Evolutionary conservation across 2,329 filamentous ascomycete genomes (phyloP), one percentile per base, ranked within the genome.

Genomic region (Paecilomyces fulvus): DNA sequence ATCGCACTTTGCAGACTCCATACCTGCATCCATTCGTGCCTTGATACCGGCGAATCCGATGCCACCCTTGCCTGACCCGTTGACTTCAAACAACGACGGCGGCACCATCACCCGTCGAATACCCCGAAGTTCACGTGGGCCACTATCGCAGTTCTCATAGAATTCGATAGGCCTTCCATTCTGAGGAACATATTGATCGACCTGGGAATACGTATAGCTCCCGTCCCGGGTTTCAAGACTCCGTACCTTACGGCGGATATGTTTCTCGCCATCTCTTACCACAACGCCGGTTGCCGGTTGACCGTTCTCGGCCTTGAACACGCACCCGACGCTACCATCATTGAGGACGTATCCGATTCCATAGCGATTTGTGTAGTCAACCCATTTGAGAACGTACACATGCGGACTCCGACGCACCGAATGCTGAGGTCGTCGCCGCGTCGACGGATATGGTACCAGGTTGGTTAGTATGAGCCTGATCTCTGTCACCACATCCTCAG

Each of bases 331-430:
- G 31, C 74, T 79, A 3, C 77, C 76, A 63, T 80, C 77, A 50
- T 76, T 75, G n/a, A 80, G 61, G 7, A 79, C 75, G 59, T 80
- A 80, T 5, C 77, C 77, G 51, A 80, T 78, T 10, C 77, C 77
- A 57, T 79, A 79, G 51, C 77, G 73, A 57, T 78, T 78, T 7
- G 77, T 78, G 60, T 80, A 80, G 59, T 80, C 77, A 20, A 80
- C 77, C 77, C 77, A 80, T 66, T 79, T 80, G 52, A 79, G 75
- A 3, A 80, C 77, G 56, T 78, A 75, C 2, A 76, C 66, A 54
- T 78, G 75, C 2, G 70, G 71, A 30, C 67, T 61, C 28, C 66
- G 64, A 46, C 65, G 61, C 7, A 64, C 56, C 2, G 63, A 62
- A 17, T 63, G 60, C n/a, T 59, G 53, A 8, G 60, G 58, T 30